Conservation (phyloP, 176 grass and related monocot genomes). For the Zea luxurians region DNA sequence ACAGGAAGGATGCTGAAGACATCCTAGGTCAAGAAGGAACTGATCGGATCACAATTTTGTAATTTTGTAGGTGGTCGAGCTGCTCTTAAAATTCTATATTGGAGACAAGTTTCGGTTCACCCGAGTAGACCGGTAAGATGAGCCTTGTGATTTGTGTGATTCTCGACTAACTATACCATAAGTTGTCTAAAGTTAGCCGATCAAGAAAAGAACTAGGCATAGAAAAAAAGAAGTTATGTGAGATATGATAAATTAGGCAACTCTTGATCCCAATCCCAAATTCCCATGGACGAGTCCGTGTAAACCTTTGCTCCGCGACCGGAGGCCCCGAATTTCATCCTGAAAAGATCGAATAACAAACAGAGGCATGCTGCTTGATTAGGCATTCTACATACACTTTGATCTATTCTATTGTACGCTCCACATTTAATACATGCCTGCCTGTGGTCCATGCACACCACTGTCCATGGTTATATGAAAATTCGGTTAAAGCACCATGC, state of each 20-base stretch:
- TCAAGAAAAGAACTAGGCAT: no score
- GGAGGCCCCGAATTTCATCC: neutral
- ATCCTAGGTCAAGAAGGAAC: neutral
- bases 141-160: neutral
- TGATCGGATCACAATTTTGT: neutral
- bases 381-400: constrained; percentile 29
- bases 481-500: neutral
- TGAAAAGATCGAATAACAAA: neutral
- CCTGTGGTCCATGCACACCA: constrained; percentile 36
- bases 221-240: no score
- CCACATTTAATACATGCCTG: constrained; percentile 24
- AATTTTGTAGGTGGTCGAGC: neutral
- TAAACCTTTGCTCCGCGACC: neutral
- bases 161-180: no score
- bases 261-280: no score
- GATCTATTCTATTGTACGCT: neutral
- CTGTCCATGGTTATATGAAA: neutral
- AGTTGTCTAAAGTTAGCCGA: no score
- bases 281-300: no score
- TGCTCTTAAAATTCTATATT: no score
- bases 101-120: neutral
- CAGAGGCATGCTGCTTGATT: constrained; percentile 19
- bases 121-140: neutral
- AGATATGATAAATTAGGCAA: no score
- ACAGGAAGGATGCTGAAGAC: no score